Base-by-base conservation (phyloP, 2,329 filamentous ascomycete species). In the Thelonectria blattea region DNA sequence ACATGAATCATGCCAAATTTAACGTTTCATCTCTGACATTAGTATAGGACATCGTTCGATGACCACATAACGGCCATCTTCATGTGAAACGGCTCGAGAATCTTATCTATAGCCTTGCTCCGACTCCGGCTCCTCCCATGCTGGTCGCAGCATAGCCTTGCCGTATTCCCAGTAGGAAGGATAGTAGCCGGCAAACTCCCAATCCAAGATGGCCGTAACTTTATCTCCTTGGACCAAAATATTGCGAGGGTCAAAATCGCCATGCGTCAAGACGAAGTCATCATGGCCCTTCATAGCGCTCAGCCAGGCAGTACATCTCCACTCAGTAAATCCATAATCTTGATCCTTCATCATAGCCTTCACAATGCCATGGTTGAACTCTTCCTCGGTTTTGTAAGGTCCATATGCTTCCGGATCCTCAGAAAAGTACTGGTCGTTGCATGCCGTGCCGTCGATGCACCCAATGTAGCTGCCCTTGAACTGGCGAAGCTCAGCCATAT, bases 291-390 rank as follows among this genome's bases (percentile, higher is more conserved):
- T 57, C 56, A 67, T 67, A 18, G 63, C 43, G 22, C 34, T 55
- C 22, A 48, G 32, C 64, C 59, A 66, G 41, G 64, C 60, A 32
- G 50, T 52, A 27, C 57, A 66, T 27, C 52, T 55, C 51, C 56
- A 57, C 20, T 61, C 56, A 8, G 18, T 17, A 48, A 60, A 63
- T 7, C 45, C 50, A 37, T 52, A 12, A 5, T 48, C 42, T 1
- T 52, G 32, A 5, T 62, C 50, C 22, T 43, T 56, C 53, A 55
- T 62, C 65, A 68, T 59, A n/a, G 62, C 60, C 7, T 48, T 56
- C 2, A 65, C 51, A 30, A 69, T 60, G 3, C 58, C 62, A 10
- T 61, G 3, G 49, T 67, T 69, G 41, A 68, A 69, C 3, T 68
- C 64, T 6, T 56, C 37, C 48, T 69, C 65, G 2, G 50, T 62